Percentiles rank a stretch among this genome's conserved stretches.
phyloP scores from a whole-genome alignment of 805 yeast species.

The Monosporozyma solicola region DNA sequence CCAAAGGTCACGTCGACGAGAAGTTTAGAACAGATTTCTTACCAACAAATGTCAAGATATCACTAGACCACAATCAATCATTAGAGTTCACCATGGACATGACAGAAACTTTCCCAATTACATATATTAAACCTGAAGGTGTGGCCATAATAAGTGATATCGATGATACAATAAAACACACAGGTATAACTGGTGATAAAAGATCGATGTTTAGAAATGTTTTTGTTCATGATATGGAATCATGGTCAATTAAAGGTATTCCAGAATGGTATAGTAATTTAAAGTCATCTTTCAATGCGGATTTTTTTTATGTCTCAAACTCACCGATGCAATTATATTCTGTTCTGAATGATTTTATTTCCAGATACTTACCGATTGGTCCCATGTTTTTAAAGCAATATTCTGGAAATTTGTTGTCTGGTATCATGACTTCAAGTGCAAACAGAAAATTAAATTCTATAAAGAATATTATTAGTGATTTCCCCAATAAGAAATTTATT shows the following conservation, averaged over 20 bases:
- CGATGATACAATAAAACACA: constrained; percentile 86
- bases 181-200: constrained; percentile 87
- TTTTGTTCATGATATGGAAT: constrained; percentile 52
- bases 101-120: constrained; percentile 10
- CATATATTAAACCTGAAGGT: constrained; percentile 34
- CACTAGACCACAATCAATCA: constrained; percentile 16
- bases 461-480: constrained; percentile 55
- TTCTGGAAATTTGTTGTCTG: constrained; percentile 67
- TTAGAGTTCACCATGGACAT: constrained; percentile 9
- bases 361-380: constrained; percentile 56
- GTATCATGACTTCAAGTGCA: constrained; percentile 79
- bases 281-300: constrained; percentile 33
- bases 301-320: constrained; percentile 91
- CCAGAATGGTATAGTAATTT: constrained; percentile 61
- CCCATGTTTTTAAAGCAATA: constrained; percentile 85
- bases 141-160: constrained; percentile 79
- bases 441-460: constrained; percentile 68
- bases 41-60: constrained; percentile 34
- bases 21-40: constrained; percentile 46
- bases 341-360: constrained; percentile 29
- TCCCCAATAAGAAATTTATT: constrained; percentile 68
- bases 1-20: constrained; percentile 55
- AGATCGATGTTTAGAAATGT: constrained; percentile 73
- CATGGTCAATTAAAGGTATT: constrained; percentile 70
- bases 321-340: constrained; percentile 86